Evolutionary conservation across 1,284 basidiomycete species (phyloP).

Genomic region (Microbotryomycetes sp.): DNA sequence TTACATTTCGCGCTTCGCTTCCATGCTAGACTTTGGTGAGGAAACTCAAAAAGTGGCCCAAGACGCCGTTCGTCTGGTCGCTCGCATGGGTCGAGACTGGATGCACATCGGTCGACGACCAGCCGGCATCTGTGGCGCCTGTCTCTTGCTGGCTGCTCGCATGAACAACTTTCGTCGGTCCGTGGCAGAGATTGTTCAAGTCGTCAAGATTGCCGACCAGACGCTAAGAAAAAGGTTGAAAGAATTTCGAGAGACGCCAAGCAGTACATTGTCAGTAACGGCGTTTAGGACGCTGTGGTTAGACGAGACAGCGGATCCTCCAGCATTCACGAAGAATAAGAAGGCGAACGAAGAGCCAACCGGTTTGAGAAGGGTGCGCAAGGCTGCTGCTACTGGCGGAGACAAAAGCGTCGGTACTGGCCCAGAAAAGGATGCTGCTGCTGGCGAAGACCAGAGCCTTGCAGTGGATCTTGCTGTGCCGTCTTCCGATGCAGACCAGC

Average conservation of each 20-base stretch:
- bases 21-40: constrained; percentile 93
- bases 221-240: constrained; percentile 91
- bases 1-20: constrained; percentile 92
- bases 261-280: constrained; percentile 73
- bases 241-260: constrained; percentile 87
- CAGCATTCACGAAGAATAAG: constrained; percentile 67
- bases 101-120: constrained; percentile 91
- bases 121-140: constrained; percentile 94
- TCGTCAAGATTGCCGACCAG: constrained; percentile 94
- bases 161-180: constrained; percentile 97
- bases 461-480: neutral
- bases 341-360: constrained; percentile 44
- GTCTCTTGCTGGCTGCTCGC: constrained; percentile 84
- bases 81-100: constrained; percentile 95
- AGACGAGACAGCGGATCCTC: constrained; percentile 84
- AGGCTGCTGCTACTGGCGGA: neutral
- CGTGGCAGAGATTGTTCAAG: constrained; percentile 83
- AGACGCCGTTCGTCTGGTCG: constrained; percentile 88
- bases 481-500: neutral
- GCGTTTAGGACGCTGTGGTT: constrained; percentile 90
- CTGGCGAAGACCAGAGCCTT: neutral
- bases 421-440: neutral
- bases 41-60: constrained; percentile 85
- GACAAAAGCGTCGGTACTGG: too few species aligned
- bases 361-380: neutral